Evolutionary conservation across 495 filamentous ascomycete genomes (phyloP).

Genomic region (Penicillium riverlandense): DNA sequence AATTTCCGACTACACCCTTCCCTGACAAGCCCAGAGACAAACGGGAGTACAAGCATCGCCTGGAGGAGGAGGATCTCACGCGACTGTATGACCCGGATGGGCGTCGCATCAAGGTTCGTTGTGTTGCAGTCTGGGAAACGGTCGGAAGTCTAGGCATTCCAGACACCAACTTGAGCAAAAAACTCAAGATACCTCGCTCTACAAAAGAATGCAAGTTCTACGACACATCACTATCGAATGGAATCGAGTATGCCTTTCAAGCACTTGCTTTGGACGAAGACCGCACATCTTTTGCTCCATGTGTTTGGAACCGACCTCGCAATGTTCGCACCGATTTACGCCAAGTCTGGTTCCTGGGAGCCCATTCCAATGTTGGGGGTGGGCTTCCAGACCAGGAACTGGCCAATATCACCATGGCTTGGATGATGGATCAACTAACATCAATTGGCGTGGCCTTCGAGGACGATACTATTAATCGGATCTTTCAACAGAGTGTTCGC

Average conservation of each 20-base stretch:
- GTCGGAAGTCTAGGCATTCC: slow-evolving; percentile 52
- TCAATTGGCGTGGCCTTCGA: slow-evolving; percentile 53
- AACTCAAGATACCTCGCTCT: slow-evolving; percentile 33
- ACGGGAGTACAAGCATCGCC: slow-evolving; percentile 21
- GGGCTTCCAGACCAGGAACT: slow-evolving; percentile 52
- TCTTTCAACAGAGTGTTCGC: slow-evolving; percentile 36
- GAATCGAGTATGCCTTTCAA: slow-evolving; percentile 64
- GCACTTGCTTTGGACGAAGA: slow-evolving; percentile 68
- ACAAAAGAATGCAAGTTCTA: slow-evolving; percentile 53
- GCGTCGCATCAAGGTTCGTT: slow-evolving; percentile 39
- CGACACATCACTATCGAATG: slow-evolving; percentile 49
- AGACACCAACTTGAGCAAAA: slow-evolving; percentile 24
- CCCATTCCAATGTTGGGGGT: slow-evolving; percentile 62
- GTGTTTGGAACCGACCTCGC: slow-evolving; percentile 51
- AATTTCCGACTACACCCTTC: slow-evolving; percentile 51
- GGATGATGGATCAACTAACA: slow-evolving; percentile 66
- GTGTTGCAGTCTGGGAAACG: slow-evolving; percentile 54
- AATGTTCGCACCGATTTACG: slow-evolving; percentile 45
- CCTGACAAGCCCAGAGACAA: slow-evolving; percentile 46
- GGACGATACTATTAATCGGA: slow-evolving; percentile 42
- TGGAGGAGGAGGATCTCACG: slow-evolving; percentile 30
- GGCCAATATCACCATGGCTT: slow-evolving; percentile 59
- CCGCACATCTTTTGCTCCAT: slow-evolving; percentile 55
- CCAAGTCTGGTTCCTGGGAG: slow-evolving; percentile 67
- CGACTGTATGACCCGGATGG: slow-evolving; percentile 26